These are phyloP conservation scores for Colletotrichum plurivorum DNA, from an alignment of 2,329 filamentous ascomycete species.

Conservation along the genomic window DNA sequence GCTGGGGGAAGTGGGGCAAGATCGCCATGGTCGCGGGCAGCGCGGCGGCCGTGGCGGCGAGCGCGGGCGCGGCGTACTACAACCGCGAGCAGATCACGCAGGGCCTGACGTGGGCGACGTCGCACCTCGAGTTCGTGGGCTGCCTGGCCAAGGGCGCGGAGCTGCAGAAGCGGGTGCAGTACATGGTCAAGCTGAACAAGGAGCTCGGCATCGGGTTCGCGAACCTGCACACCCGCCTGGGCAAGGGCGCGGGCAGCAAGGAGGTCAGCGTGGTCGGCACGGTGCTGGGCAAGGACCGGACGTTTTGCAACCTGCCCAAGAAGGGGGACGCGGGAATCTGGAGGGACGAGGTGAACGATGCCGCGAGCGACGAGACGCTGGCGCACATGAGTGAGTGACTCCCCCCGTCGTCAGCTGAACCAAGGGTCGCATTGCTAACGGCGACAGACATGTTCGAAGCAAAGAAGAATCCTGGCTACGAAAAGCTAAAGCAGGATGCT, in stretches of 20 bases:
- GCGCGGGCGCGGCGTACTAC: slow-evolving; percentile 87
- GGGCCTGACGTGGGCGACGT: slow-evolving; percentile 86
- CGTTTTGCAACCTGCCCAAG: slow-evolving; percentile 88
- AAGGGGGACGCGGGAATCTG: slow-evolving; percentile 69
- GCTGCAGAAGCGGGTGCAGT: slow-evolving; percentile 79
- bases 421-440: slow-evolving; percentile 31
- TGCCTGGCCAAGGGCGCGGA: slow-evolving; percentile 89
- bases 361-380: slow-evolving; percentile 80
- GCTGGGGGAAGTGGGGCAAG: slow-evolving; percentile 87
- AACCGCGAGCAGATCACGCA: slow-evolving; percentile 85
- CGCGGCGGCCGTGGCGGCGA: slow-evolving; percentile 84
- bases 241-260: slow-evolving; percentile 73
- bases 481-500: slow-evolving; percentile 75
- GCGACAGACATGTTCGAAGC: slow-evolving; percentile 78
- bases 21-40: slow-evolving; percentile 90
- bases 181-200: slow-evolving; percentile 73
- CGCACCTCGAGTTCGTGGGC: slow-evolving; percentile 94
- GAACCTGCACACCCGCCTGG: slow-evolving; percentile 90
- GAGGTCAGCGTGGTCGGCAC: slow-evolving; percentile 67
- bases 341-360: slow-evolving; percentile 83
- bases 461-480: slow-evolving; percentile 80
- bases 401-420: neutral
- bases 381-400: slow-evolving; percentile 79
- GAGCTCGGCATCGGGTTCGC: slow-evolving; percentile 82
- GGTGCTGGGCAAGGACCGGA: slow-evolving; percentile 79